These are phyloP conservation scores for Erysimum cheiranthoides DNA, from an alignment of 345 rosid genomes.

Conservation along the genomic window DNA sequence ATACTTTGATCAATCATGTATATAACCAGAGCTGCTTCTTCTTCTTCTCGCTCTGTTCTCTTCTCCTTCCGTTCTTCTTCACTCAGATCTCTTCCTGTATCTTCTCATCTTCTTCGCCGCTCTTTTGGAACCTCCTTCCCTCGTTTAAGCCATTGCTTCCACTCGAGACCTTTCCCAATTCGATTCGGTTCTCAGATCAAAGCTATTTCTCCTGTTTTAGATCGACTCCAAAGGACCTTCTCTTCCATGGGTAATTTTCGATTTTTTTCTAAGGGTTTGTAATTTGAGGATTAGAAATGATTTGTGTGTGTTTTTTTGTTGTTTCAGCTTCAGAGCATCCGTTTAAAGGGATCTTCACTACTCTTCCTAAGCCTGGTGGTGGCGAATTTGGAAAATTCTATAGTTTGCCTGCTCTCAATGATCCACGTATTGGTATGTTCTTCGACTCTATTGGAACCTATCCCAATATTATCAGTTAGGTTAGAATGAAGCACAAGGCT, in stretches of 20 bases:
- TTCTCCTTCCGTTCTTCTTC: neutral
- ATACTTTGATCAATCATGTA: neutral
- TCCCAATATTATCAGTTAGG: no score
- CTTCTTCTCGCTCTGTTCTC: constrained; percentile 2
- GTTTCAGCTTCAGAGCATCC: constrained; percentile 86
- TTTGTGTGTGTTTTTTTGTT: neutral
- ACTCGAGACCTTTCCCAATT: constrained; percentile 61
- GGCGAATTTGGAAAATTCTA: constrained; percentile 96
- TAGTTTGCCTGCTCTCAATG: constrained; percentile 88
- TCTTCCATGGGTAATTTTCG: constrained; percentile 71
- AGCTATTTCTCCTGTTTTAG: constrained; percentile 61
- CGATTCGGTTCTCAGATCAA: constrained; percentile 64
- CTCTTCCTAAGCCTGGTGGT: constrained; percentile 86
- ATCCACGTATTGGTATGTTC: constrained; percentile 77
- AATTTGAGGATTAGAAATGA: neutral
- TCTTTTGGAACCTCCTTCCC: constrained; percentile 56
- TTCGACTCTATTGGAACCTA: no score
- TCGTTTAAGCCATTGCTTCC: constrained; percentile 74
- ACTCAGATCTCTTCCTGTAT: neutral
- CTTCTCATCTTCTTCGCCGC: constrained; percentile 11
- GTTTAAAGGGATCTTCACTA: constrained; percentile 71
- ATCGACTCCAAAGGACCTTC: constrained; percentile 66
- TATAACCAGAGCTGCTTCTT: neutral
- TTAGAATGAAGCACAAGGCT: no score
- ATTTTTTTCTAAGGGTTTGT: neutral